phyloP scores from a whole-genome alignment of 2,329 filamentous ascomycete genomes.

The Hortaea werneckii region DNA sequence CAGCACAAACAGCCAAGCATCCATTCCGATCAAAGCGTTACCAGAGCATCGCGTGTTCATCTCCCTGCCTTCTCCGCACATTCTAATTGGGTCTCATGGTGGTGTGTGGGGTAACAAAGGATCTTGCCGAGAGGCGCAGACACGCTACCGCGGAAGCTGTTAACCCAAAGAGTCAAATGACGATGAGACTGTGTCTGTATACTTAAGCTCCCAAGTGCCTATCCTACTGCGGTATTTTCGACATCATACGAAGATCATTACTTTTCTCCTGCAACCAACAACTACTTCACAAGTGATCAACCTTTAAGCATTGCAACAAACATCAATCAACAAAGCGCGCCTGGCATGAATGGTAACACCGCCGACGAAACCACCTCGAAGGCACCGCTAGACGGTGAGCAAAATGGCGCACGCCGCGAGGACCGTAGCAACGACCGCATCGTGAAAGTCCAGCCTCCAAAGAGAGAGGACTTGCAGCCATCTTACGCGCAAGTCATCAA shows the following conservation, averaged over 20 bases:
- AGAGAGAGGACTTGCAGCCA: slow-evolving; percentile 72
- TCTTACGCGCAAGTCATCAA: slow-evolving; percentile 54
- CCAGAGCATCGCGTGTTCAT: neutral
- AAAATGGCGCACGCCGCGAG: slow-evolving; percentile 1
- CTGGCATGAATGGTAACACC: slow-evolving; percentile 4
- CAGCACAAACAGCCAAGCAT: no score
- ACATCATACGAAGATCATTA: no score
- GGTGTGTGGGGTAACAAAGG: neutral
- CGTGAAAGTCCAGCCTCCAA: slow-evolving; percentile 64
- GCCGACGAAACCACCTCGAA: slow-evolving; percentile 25
- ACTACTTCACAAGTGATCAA: no score
- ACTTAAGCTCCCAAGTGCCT: no score
- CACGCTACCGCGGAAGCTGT: neutral
- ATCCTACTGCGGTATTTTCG: no score
- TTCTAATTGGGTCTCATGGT: neutral
- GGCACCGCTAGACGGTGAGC: slow-evolving; percentile 21
- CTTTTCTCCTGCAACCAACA: no score
- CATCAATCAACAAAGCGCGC: neutral
- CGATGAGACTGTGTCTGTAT: neutral
- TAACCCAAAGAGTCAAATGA: neutral
- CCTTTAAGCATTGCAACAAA: neutral
- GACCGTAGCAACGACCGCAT: slow-evolving; percentile 19
- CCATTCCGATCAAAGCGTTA: neutral
- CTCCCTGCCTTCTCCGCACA: neutral
- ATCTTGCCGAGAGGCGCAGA: neutral